Percentiles rank a stretch among this genome's conserved stretches.
These are phyloP conservation scores for Puccinellia tenuiflora DNA, from an alignment of 176 grass and related monocot genomes.

Conservation along the genomic window DNA sequence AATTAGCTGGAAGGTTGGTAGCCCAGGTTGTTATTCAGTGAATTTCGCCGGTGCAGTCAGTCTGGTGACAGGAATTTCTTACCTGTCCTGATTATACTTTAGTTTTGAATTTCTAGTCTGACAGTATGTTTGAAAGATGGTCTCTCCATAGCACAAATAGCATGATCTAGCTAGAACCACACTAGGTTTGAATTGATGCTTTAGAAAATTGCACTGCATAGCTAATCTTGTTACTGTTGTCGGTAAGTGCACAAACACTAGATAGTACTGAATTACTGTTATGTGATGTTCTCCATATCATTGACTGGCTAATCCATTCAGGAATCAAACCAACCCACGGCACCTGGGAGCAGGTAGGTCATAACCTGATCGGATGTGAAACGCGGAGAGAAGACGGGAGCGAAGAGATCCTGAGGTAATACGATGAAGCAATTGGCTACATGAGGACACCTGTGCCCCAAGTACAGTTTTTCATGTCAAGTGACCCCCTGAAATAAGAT, in stretches of 20 bases:
- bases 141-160: neutral
- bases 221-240: constrained; percentile 17
- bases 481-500: constrained; percentile 18
- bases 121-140: neutral
- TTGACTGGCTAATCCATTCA: constrained; percentile 3
- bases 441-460: neutral
- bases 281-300: neutral
- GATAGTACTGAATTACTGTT: neutral
- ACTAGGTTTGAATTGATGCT: neutral
- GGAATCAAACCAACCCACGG: neutral
- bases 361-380: neutral
- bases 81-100: neutral
- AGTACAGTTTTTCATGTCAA: constrained; percentile 16
- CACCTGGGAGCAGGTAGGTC: neutral
- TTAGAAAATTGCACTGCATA: neutral
- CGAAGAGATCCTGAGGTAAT: neutral
- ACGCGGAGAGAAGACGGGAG: neutral
- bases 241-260: constrained; percentile 5
- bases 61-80: neutral
- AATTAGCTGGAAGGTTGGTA: constrained; percentile 16
- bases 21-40: constrained; percentile 6
- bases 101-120: neutral
- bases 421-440: neutral
- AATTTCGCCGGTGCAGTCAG: constrained; percentile 1
- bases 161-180: constrained; percentile 5